Evolutionary conservation across 129 eudicot genomes (phyloP).

Genomic region (Dittrichia graveolens): DNA sequence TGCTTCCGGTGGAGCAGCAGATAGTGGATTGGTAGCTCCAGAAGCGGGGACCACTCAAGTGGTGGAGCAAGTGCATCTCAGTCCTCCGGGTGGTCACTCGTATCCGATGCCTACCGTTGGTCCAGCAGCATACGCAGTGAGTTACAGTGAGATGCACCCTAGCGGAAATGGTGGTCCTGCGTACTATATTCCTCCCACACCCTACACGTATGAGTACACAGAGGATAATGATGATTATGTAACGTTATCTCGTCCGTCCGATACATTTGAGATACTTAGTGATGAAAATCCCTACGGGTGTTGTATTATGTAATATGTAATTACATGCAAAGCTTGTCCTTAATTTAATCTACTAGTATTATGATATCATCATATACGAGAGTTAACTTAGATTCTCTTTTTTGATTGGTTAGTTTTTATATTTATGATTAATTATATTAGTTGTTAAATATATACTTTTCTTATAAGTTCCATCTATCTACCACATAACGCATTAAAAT

Average conservation of each 20-base stretch:
- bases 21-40: constrained; percentile 44
- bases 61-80: constrained; percentile 44
- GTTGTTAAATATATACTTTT: too few relatives aligned
- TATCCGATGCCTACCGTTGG: constrained; percentile 38
- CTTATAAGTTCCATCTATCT: too few relatives aligned
- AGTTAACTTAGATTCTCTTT: too few relatives aligned
- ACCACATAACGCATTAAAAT: too few relatives aligned
- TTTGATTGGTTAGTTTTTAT: too few relatives aligned
- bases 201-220: constrained; percentile 44
- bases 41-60: constrained; percentile 46
- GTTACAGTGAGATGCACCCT: constrained; percentile 64
- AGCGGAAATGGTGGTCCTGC: constrained; percentile 46
- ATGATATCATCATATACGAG: background rate
- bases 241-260: constrained; percentile 41
- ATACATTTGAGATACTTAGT: constrained; percentile 71
- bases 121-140: constrained; percentile 47
- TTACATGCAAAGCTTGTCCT: too few relatives aligned
- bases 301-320: constrained; percentile 61
- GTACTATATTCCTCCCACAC: constrained; percentile 52
- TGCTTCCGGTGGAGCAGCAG: constrained; percentile 42
- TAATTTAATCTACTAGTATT: constrained; percentile 27
- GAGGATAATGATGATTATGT: constrained; percentile 33
- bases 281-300: constrained; percentile 88
- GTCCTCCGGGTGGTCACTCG: constrained; percentile 53
- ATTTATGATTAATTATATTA: too few relatives aligned